Evolutionary conservation across 257 asterid species (phyloP).

Genomic region (Leonotis leonurus): DNA sequence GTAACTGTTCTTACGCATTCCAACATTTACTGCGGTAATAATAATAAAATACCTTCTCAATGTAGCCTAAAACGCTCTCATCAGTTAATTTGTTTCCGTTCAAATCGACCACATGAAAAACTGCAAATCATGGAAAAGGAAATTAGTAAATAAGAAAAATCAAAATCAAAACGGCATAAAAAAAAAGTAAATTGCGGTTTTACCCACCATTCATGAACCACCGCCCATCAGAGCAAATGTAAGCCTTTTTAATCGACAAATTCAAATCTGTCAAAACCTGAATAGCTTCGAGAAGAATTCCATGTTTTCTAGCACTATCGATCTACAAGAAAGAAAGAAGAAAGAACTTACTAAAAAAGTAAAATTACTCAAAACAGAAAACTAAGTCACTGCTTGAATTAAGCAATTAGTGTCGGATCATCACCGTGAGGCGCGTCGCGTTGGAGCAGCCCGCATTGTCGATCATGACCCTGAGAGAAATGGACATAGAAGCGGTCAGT

Average conservation of each 20-base stretch:
- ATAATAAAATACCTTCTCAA: conserved; percentile 65
- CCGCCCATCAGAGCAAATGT: conserved; percentile 88
- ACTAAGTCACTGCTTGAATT: no score
- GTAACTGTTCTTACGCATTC: no score
- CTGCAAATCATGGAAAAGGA: conserved; percentile 58
- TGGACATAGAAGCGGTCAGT: conserved; percentile 24
- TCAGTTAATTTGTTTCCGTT: conserved; percentile 89
- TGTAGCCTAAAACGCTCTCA: conserved; percentile 70
- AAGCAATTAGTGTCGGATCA: no score
- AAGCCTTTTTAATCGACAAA: conserved; percentile 85
- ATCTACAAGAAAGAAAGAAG: conserved; percentile 33
- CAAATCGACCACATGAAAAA: conserved; percentile 91
- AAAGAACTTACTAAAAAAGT: background rate
- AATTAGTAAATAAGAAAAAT: conserved; percentile 22
- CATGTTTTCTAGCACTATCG: conserved; percentile 86
- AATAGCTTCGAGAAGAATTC: conserved; percentile 88
- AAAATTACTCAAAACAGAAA: no score
- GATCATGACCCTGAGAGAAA: conserved; percentile 74
- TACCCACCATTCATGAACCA: conserved; percentile 98
- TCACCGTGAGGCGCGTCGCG: conserved; percentile 88
- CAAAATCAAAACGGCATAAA: background rate
- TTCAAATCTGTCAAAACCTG: conserved; percentile 95
- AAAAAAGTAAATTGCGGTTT: background rate
- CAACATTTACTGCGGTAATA: background rate
- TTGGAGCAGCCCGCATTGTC: conserved; percentile 84